Evolutionary conservation across 306 rosid species (phyloP).

Genomic region (Castanopsis chinensis): DNA sequence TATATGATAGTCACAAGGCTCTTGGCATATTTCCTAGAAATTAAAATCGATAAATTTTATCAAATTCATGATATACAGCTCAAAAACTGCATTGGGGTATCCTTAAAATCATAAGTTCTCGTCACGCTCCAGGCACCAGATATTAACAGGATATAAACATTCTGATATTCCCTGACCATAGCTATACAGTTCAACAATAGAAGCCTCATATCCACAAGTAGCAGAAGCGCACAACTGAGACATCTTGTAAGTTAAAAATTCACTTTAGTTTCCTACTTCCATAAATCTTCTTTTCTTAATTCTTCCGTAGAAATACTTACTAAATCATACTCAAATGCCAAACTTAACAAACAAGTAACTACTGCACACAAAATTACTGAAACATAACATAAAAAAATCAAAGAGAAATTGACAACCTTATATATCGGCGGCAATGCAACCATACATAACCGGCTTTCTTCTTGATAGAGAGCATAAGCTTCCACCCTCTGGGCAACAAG

Average conservation of each 20-base stretch:
- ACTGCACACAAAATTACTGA: not conserved
- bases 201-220: too few relatives aligned
- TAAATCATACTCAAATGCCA: not conserved
- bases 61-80: not conserved
- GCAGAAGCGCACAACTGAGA: too few relatives aligned
- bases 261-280: not conserved
- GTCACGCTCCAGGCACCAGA: too few relatives aligned
- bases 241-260: not conserved
- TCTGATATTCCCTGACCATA: too few relatives aligned
- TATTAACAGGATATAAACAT: too few relatives aligned
- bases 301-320: not conserved
- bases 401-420: constrained; percentile 45
- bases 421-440: constrained; percentile 54
- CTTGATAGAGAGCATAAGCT: constrained; percentile 51
- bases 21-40: not conserved
- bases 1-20: too few relatives aligned
- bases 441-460: constrained; percentile 43
- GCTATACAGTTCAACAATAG: too few relatives aligned
- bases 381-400: not conserved
- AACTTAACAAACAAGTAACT: too few relatives aligned
- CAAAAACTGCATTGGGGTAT: not conserved
- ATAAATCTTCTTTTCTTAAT: not conserved
- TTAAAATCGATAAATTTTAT: not conserved
- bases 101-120: not conserved
- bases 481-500: constrained; percentile 58